Evolutionary conservation across 345 rosid species (phyloP).

Genomic region (Salix arbutifolia): DNA sequence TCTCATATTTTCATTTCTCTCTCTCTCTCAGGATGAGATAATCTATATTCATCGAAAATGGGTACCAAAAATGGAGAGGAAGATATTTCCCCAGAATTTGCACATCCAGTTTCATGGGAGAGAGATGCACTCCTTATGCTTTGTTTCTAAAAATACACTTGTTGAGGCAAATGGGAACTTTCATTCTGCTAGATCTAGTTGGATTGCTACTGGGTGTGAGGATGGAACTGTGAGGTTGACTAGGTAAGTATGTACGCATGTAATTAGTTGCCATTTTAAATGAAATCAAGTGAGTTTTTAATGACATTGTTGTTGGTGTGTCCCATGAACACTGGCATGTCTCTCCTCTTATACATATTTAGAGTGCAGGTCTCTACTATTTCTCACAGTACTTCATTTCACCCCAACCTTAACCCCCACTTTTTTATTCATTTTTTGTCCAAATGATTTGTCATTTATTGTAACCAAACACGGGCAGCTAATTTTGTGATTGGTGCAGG

Average conservation of each 20-base stretch:
- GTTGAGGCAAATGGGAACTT: slow-evolving; percentile 23
- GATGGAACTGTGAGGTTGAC: slow-evolving; percentile 98
- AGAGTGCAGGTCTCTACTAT: background rate
- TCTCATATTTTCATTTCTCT: background rate
- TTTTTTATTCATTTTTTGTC: background rate
- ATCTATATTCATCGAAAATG: slow-evolving; percentile 71
- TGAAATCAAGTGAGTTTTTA: background rate
- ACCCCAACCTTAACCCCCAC: background rate
- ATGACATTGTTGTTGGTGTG: background rate
- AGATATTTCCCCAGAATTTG: slow-evolving; percentile 63
- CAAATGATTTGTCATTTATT: background rate
- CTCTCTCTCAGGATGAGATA: slow-evolving; percentile 60
- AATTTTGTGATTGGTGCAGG: slow-evolving; percentile 36
- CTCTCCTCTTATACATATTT: background rate
- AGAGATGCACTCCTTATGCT: slow-evolving; percentile 87
- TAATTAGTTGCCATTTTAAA: background rate
- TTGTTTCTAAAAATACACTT: slow-evolving; percentile 44
- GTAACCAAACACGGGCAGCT: background rate
- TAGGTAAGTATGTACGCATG: slow-evolving; percentile 38
- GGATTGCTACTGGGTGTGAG: slow-evolving; percentile 97
- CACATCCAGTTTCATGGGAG: slow-evolving; percentile 91
- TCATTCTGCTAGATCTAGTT: slow-evolving; percentile 43
- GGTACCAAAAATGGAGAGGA: slow-evolving; percentile 41
- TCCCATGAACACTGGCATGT: background rate
- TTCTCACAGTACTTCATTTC: background rate